phyloP scores from a whole-genome alignment of 805 yeast species.

The Spathaspora hagerdaliae region DNA sequence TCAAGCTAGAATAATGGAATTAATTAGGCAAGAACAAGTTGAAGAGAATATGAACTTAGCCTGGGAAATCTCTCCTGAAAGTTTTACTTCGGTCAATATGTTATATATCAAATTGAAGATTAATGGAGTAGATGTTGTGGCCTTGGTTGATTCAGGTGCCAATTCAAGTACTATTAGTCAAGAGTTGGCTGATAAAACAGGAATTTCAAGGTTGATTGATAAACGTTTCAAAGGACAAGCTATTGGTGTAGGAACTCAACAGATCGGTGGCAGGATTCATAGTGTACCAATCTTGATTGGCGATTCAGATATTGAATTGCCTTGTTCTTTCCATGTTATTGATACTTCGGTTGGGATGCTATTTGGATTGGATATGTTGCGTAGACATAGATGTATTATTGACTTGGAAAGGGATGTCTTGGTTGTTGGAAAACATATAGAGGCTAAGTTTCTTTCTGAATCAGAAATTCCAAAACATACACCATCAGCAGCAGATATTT shows the following conservation, averaged over 20 bases:
- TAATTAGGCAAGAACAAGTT: constrained; percentile 66
- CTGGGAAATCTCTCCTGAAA: constrained; percentile 83
- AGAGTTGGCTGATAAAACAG: constrained; percentile 66
- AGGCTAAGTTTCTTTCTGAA: constrained; percentile 70
- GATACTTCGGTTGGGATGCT: constrained; percentile 72
- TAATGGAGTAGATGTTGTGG: constrained; percentile 78
- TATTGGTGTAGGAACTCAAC: constrained; percentile 81
- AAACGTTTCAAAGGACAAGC: constrained; percentile 78
- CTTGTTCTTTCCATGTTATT: constrained; percentile 41
- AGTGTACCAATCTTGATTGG: constrained; percentile 83
- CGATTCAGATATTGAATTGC: constrained; percentile 34
- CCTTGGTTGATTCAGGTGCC: constrained; percentile 97
- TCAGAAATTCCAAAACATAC: constrained; percentile 50
- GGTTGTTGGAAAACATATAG: constrained; percentile 63
- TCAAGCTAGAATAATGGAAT: constrained; percentile 60
- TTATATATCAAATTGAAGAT: constrained; percentile 73
- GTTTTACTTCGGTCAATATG: constrained; percentile 80
- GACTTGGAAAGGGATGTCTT: constrained; percentile 67
- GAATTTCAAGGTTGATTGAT: constrained; percentile 71
- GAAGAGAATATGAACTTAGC: constrained; percentile 81
- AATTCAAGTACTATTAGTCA: constrained; percentile 84
- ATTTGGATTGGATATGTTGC: constrained; percentile 87
- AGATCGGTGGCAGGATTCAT: constrained; percentile 81
- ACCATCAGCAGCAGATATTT: constrained; percentile 31
- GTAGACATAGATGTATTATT: constrained; percentile 78